Base-by-base conservation (phyloP, 305 asterid genomes). In the Salvia sclarea region DNA sequence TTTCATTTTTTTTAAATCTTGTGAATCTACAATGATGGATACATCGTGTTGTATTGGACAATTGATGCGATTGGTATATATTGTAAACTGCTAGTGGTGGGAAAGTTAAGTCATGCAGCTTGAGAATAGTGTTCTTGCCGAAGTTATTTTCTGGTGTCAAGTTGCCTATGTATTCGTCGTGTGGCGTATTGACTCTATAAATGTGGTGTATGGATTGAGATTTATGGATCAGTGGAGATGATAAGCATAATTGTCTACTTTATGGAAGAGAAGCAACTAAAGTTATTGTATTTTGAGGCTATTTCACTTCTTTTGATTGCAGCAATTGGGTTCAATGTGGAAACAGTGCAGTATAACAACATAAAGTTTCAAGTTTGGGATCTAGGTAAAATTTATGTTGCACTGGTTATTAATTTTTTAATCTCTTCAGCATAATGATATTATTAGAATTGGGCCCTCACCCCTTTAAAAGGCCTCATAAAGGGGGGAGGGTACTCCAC, bases 301-400 rank as follows among this genome's bases (percentile, higher is more conserved):
- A 12, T 17, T 22, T 8, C 55, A 10, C n/a, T 68, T 57, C 61
- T 35, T 64, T 75, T 68, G 8, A 67, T 55, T 90, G 91, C 98
- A 94, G 97, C 98, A 31, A 91, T 94, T 79, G 97, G 98, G 70
- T 94, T 94, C 81, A 94, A 94, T 78, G 98, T 94, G 78, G 98
- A 94, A 70, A 94, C 96, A 0, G 90, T 91, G 85, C 97, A 94
- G 83, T 83, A 94, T 70, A 94, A 91, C 77, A 91, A 87, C 76
- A 88, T 93, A 43, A 88, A 91, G 86, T 91, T 94, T 79, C 98
- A 94, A 87, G 97, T 94, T 21, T 91, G 97, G 98, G 97, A 94
- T 86, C 91, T 94, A 60, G 98, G 97, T 88, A 83, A 37, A 37
- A 77, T 28, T 53, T 41, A 5, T 47, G 33, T 14, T 14, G 43